Evolutionary conservation across 139 green algal genomes (phyloP), one percentile per base, ranked within the genome.

Genomic region (Trebouxia sp.): DNA sequence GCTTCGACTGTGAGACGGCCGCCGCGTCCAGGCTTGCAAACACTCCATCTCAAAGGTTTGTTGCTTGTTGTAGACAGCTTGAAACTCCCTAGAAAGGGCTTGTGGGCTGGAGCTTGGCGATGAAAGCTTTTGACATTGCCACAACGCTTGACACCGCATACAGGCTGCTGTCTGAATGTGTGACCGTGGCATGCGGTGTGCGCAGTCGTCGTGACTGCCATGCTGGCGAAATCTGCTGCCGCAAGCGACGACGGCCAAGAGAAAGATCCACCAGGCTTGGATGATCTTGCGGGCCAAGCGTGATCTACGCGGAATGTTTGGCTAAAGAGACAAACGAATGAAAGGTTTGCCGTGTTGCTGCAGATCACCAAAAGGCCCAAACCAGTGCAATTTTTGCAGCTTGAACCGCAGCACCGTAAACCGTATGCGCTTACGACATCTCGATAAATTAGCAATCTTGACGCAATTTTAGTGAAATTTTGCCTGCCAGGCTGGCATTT

Each of bases 191-290:
- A 53, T 32, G 26, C 24, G 1, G 35, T 38, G 6, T 26, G 55
- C 55, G 55, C 55, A 65, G 55, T 65, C 24, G 55, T 65, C 35
- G 55, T 37, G n/a, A 65, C 32, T 14, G 55, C 55, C 55, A 65
- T 65, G 32, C 55, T 65, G 55, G 24, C 55, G 35, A 30, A 2
- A 15, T 53, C n/a, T 14, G 22, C 55, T 26, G 24, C 55, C 32
- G 55, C 55, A 24, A 37, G 26, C 55, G 55, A 35, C 55, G 47
- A 53, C 47, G 20, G 47, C 47, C 47, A 53, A 1, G 20, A 6
- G 47, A 14, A 53, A 53, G 20, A 2, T 53, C 20, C n/a, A n/a
- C n/a, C n/a, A n/a, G n/a, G n/a, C n/a, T n/a, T n/a, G n/a, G n/a
- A n/a, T 30, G 0, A 38, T 65, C 26, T 65, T 30, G 11, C 6